Evolutionary conservation across 805 yeast species (phyloP), one percentile per base, ranked within the genome.

Genomic region (Pichia rugopelliculosa): DNA sequence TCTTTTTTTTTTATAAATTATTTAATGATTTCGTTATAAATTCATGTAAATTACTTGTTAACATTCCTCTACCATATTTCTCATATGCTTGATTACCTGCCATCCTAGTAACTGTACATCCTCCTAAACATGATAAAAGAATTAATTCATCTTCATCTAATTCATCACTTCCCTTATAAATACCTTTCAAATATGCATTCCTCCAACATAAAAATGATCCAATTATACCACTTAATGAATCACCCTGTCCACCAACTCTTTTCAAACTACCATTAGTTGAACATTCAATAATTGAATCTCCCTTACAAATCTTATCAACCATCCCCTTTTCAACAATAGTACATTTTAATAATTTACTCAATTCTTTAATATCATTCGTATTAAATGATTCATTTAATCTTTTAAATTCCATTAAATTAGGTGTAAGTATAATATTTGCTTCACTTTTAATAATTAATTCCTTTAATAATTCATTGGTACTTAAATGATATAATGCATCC

Each of bases 241-340:
- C 99, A 23, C 99, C 99, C 67, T 93, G 98, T 0, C 99, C 99
- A 12, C 97, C 96, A 8, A 87, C 95, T 46, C 99, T 73, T 59
- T 87, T 84, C 43, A 68, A 65, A 7, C 93, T 82, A 1, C 98
- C 97, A 15, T 62, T 57, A 27, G 69, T 59, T 33, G 71, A 72
- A 21, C 40, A 30, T 51, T 73, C 75, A 7, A 86, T 52, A 6
- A 67, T 57, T 5, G 63, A 59, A 4, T 66, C 69, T 2, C 76
- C 77, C 44, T 73, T 41, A 18, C 79, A 83, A 11, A 89, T 82
- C 34, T 76, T 53, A 59, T 93, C 99, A 2, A 56, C 53, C 0
- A 56, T 46, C 2, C 97, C 97, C 64, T 93, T 93, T 33, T 84
- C 77, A 17, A 93, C 58, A n/a, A 87, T 66, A 0, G 80, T 73